Base-by-base conservation (phyloP, 331 rosid genomes). In the Saraca asoca region DNA sequence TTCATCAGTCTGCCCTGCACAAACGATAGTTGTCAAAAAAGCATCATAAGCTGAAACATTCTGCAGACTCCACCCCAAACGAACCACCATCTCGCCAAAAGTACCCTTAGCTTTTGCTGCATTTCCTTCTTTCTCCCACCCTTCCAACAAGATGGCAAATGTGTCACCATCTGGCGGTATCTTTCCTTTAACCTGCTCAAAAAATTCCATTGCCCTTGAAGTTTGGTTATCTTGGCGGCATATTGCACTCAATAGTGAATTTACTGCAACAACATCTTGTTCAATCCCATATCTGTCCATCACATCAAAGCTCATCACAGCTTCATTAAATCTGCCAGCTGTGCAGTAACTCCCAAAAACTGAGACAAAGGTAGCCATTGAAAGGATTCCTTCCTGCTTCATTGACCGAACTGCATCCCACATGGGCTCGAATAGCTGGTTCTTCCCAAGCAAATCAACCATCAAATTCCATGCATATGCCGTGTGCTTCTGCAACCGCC, bases 341-440 rank as follows among this genome's bases (percentile, higher is more conserved):
- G 75, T 58, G 75, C 87, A 86, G 65, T 89, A 89, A 18, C 85
- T 89, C 61, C 73, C 83, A 45, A 86, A 89, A 45, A 73, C 75
- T 0, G 90, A 82, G 13, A 75, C 86, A 54, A 89, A 89, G 0
- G 93, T 79, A n/a, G 79, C 45, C 58, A 79, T 14, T 0, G 93
- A 80, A 20, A 89, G 83, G 8, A 66, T 46, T 1, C 51, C 20
- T 17, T 89, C 87, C 33, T 84, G 78, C 19, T 84, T 85, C 96
- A 86, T 89, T 7, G 94, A 76, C 20, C 91, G 62, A 35, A 89
- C 55, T 4, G 91, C 91, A 64, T 82, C 93, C 94, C 96, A 86
- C 96, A 86, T 84, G 31, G 80, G 76, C 4, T 89, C 91, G 11
- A 89, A 86, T 7, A 82, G 75, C 51, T 75, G 80, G 52, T 86